These are phyloP conservation scores for Monascus purpureus DNA, from an alignment of 495 filamentous ascomycete species.

Conservation along the genomic window DNA sequence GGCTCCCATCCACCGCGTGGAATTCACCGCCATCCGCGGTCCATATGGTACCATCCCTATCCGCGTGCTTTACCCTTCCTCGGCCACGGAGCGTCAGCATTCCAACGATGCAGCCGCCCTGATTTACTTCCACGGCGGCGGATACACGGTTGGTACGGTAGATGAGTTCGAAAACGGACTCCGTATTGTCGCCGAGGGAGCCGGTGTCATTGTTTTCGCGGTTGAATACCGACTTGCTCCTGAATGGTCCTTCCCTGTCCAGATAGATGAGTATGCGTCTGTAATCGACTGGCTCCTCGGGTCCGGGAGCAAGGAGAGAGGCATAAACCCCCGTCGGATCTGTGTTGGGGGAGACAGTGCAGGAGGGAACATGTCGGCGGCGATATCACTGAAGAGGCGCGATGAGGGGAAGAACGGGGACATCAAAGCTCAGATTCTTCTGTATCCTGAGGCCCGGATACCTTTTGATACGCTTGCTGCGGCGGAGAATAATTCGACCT, in stretches of 20 bases:
- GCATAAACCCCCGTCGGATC: slow-evolving; percentile 12
- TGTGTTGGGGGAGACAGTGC: slow-evolving; percentile 19
- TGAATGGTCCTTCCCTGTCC: slow-evolving; percentile 15
- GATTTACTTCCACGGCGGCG: slow-evolving; percentile 25
- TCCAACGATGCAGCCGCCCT: slow-evolving; percentile 5
- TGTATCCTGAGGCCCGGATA: slow-evolving; percentile 22
- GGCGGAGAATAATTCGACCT: slow-evolving; percentile 17
- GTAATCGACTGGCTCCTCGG: slow-evolving; percentile 11
- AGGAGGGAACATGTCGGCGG: slow-evolving; percentile 23
- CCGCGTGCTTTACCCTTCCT: slow-evolving; percentile 15
- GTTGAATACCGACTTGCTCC: slow-evolving; percentile 18
- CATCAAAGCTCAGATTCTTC: slow-evolving; percentile 13
- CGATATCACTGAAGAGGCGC: slow-evolving; percentile 12
- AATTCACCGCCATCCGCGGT: slow-evolving; percentile 20
- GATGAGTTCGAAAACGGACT: slow-evolving; percentile 27
- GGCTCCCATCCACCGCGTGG: slow-evolving; percentile 13
- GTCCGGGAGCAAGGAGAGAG: slow-evolving; percentile 5
- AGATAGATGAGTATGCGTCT: slow-evolving; percentile 18
- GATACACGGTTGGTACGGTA: slow-evolving; percentile 19
- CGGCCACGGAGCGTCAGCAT: background rate
- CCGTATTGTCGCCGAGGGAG: slow-evolving; percentile 16
- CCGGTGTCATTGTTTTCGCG: slow-evolving; percentile 9
- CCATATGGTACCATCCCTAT: slow-evolving; percentile 21
- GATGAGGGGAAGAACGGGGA: slow-evolving; percentile 9
- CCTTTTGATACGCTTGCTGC: slow-evolving; percentile 22